Evolutionary conservation across 2,329 filamentous ascomycete species (phyloP), one percentile per base, ranked within the genome.

Genomic region (Macrophomina phaseolina): DNA sequence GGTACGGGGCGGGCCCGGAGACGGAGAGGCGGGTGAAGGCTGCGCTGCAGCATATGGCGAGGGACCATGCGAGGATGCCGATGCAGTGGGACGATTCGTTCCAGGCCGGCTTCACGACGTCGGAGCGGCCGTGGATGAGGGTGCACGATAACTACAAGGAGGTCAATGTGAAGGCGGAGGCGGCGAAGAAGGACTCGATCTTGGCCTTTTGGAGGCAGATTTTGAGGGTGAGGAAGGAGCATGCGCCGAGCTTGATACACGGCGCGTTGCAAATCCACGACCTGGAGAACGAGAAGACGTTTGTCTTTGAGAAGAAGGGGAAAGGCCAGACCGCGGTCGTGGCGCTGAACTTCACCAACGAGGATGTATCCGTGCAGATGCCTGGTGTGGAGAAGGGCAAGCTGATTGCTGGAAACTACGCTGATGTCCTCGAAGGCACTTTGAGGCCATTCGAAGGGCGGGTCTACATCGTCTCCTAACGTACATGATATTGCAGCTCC

Each of bases 21-120:
- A 72, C 38, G 67, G 66, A 73, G 14, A 66, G 71, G 7, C 77
- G 78, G 23, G 76, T 86, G 1, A 79, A 78, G 12, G 79, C 82
- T 45, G 85, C 83, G 0, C 82, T 84, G 71, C 84, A 88, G 69
- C 81, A 84, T 67, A 83, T 90, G 36, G 88, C 84, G 5, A 81
- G 89, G 38, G 89, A 92, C 73, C 87, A 92, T 72, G 84, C 88
- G 8, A 82, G 90, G n/a, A 84, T 87, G 3, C 90, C 90, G 0
- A 87, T 92, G 80, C 88, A 90, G 69, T 92, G 90, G 90, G 83
- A 83, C 65, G 81, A 75, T 0, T 78, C 79, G 0, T 74, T 80
- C 0, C 82, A 89, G 69, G 87, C 86, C 0, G 90, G 90, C 1
- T 91, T 91, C 78, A 88, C 87, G 6, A 76, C 79, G 65, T 69